Base-by-base conservation (phyloP, 2,329 filamentous ascomycete species). In the Dendrostoma leiphaemia region DNA sequence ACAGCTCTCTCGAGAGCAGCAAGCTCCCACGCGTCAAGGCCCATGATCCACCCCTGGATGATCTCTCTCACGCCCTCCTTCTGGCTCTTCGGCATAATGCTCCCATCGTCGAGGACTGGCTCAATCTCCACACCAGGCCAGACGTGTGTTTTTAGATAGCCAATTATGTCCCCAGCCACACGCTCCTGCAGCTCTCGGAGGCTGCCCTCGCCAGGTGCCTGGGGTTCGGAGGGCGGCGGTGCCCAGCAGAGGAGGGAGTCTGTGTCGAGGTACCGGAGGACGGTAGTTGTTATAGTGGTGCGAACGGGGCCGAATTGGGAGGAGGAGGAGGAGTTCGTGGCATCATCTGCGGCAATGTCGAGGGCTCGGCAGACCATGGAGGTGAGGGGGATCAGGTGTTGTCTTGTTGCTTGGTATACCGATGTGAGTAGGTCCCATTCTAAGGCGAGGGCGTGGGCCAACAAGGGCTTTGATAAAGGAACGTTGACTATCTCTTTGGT, bases 211-310 rank as follows among this genome's bases (percentile, higher is more conserved):
- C 74, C 74, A 10, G 71, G 70, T 4, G 75, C 77, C 52, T 78
- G 77, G 3, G 84, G 72, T 32, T 76, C 72, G 3, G 15, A 10
- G 1, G 79, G 75, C 2, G 77, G 75, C 37, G 83, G 78, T 23
- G 80, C 91, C 90, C 91, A 96, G 80, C 93, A 97, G 2, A 99
- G 83, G 32, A 97, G 74, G 0, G 90, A 92, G 72, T 99, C 94
- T 1, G 94, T 97, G 63, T 91, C 86, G 24, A 99, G 81, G 70
- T 97, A 97, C 44, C 88, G 83, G 79, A 97, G 82, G 48, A 94
- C 74, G 59, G 84, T 86, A 17, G 75, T 77, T 15, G 88, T 74
- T 44, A 97, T 85, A 37, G 80, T 75, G 0, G 80, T 68, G 32
- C 92, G 81, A 34, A 88, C 78, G 23, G 77, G 74, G 58, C 23